Evolutionary conservation across 108 stramenopile species (phyloP).

Genomic region (Chaetoceros muelleri): DNA sequence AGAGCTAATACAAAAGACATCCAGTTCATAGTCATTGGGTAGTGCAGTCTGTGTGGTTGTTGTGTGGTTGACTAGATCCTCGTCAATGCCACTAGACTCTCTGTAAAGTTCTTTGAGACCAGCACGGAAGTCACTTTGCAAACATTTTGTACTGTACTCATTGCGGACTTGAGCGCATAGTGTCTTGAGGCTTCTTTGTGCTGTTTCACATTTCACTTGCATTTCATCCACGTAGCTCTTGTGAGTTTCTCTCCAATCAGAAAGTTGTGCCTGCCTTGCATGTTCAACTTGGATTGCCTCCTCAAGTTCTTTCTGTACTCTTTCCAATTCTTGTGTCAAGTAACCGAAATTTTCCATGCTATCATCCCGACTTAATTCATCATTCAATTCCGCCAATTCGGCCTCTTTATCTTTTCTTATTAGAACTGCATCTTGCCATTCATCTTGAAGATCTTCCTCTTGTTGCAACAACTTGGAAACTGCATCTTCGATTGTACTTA

Average conservation of each 20-base stretch:
- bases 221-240: neutral
- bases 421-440: constrained; percentile 16
- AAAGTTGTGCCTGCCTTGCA: constrained; percentile 1
- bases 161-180: constrained; percentile 29
- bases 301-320: constrained; percentile 7
- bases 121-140: constrained; percentile 28
- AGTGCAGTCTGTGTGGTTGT: constrained; percentile 1
- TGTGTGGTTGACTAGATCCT: neutral
- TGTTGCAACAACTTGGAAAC: constrained; percentile 11
- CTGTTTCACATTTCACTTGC: constrained; percentile 8
- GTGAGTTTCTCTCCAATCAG: constrained; percentile 9
- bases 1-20: constrained; percentile 29
- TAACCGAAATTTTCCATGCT: no score
- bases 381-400: constrained; percentile 10
- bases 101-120: constrained; percentile 29
- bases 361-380: constrained; percentile 11
- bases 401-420: constrained; percentile 5
- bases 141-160: constrained; percentile 29
- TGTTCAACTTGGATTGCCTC: neutral
- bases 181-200: constrained; percentile 24
- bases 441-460: constrained; percentile 22
- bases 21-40: constrained; percentile 24
- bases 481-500: constrained; percentile 9
- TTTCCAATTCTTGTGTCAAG: constrained; percentile 10
- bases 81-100: constrained; percentile 19